phyloP scores from a whole-genome alignment of 208 protist species.

The Trypanosoma caninum region DNA sequence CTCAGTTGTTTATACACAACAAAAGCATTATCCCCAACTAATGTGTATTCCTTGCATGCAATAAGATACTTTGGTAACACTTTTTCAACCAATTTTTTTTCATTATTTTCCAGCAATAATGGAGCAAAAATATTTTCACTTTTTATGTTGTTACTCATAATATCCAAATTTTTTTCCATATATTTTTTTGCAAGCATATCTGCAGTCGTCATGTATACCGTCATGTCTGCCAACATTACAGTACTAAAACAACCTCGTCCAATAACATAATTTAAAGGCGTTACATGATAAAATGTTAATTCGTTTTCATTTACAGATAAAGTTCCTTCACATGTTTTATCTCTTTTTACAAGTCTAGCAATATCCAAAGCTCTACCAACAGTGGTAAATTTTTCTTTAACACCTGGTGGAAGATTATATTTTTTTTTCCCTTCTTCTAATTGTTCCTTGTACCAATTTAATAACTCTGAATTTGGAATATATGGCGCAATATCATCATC shows the following conservation, averaged over 20 bases:
- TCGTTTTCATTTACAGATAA: neutral
- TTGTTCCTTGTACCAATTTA: slow-evolving; percentile 9
- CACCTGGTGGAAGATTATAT: neutral
- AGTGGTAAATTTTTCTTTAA: neutral
- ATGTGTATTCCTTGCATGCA: slow-evolving; percentile 54
- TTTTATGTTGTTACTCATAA: neutral
- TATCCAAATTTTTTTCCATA: neutral
- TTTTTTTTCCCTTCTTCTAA: neutral
- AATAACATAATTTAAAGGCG: slow-evolving; percentile 17
- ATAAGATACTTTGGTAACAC: slow-evolving; percentile 37
- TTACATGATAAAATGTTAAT: slow-evolving; percentile 14
- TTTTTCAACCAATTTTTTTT: neutral
- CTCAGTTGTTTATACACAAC: slow-evolving; percentile 32
- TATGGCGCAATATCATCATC: slow-evolving; percentile 16
- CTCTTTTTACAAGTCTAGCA: too few species aligned
- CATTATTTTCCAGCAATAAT: too few species aligned
- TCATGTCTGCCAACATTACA: slow-evolving; percentile 52
- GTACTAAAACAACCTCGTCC: slow-evolving; percentile 46
- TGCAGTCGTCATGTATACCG: slow-evolving; percentile 26
- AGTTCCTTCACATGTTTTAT: neutral
- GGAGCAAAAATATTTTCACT: too few species aligned
- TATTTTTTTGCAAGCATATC: slow-evolving; percentile 5
- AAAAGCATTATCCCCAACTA: slow-evolving; percentile 21
- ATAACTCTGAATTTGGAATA: slow-evolving; percentile 1
- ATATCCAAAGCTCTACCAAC: too few species aligned